Evolutionary conservation across 169 alveolate genomes (phyloP).

Genomic region (Plasmodium ovale): DNA sequence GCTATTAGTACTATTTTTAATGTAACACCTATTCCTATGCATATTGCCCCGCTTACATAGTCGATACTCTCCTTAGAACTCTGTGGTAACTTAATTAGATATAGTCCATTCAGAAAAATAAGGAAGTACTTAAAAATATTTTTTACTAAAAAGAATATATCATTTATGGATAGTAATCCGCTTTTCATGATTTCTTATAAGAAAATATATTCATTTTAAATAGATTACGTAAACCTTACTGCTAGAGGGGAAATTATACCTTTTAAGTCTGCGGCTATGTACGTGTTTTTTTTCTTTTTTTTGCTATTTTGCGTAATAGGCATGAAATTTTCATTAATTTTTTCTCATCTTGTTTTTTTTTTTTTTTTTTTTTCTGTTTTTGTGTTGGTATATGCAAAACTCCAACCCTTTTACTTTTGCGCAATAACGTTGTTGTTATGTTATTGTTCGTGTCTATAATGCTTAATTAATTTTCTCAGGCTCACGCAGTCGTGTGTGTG

Average conservation of each 20-base stretch:
- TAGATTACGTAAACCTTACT: neutral
- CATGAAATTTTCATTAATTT: neutral
- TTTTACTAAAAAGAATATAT: conserved; percentile 43
- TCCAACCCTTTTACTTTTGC: too few relatives aligned
- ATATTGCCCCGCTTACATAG: conserved; percentile 12
- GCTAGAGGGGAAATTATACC: neutral
- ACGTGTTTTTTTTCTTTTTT: too few relatives aligned
- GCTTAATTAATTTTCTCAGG: too few relatives aligned
- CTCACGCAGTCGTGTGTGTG: neutral
- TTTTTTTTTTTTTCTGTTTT: too few relatives aligned
- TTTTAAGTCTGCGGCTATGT: neutral
- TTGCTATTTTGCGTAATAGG: neutral
- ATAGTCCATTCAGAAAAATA: conserved; percentile 34
- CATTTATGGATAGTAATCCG: conserved; percentile 46
- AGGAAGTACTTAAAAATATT: conserved; percentile 58
- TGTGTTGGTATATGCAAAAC: neutral
- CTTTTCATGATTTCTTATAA: conserved; percentile 57
- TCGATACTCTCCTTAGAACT: conserved; percentile 6
- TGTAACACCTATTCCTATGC: conserved; percentile 34
- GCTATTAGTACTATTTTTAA: conserved; percentile 37
- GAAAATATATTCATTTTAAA: conserved; percentile 6
- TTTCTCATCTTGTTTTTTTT: neutral
- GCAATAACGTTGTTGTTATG: too few relatives aligned
- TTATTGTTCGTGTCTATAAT: too few relatives aligned
- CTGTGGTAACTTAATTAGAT: conserved; percentile 18